These are phyloP conservation scores for Clohesyomyces aquaticus DNA, from an alignment of 495 filamentous ascomycete genomes.

Conservation along the genomic window DNA sequence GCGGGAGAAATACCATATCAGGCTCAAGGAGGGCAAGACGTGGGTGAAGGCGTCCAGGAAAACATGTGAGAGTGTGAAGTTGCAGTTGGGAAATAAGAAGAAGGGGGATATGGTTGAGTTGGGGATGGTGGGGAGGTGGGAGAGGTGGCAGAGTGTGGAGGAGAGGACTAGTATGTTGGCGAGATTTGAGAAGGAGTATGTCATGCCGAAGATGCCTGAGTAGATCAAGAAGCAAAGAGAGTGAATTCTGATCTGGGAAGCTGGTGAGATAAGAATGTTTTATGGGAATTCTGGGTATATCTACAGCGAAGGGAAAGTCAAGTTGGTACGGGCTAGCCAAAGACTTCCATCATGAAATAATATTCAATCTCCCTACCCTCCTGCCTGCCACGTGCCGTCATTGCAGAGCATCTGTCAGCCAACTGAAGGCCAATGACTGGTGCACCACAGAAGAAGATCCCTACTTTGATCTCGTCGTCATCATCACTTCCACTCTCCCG, in stretches of 20 bases:
- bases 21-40: not conserved
- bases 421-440: slow-evolving; percentile 38
- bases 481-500: slow-evolving; percentile 3
- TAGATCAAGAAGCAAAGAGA: not conserved
- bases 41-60: not conserved
- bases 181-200: slow-evolving; percentile 6
- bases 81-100: not conserved
- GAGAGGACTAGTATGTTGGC: not conserved
- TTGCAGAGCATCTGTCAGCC: slow-evolving; percentile 34
- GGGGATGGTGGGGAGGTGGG: slow-evolving; percentile 5
- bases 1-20: not conserved
- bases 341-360: slow-evolving; percentile 43
- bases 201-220: not conserved
- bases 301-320: not conserved
- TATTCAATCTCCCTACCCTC: slow-evolving; percentile 75
- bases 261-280: not conserved
- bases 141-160: not conserved
- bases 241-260: no score
- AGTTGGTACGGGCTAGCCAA: slow-evolving; percentile 49
- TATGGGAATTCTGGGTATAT: not conserved
- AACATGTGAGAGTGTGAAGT: slow-evolving; percentile 1
- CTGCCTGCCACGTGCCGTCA: slow-evolving; percentile 63
- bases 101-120: slow-evolving; percentile 1
- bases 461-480: slow-evolving; percentile 36
- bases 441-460: slow-evolving; percentile 38